Percentiles rank a stretch among this genome's conserved stretches.
These are phyloP conservation scores for Hygrophoropsis aurantiaca DNA, from an alignment of 768 basidiomycete species.

Conservation along the genomic window DNA sequence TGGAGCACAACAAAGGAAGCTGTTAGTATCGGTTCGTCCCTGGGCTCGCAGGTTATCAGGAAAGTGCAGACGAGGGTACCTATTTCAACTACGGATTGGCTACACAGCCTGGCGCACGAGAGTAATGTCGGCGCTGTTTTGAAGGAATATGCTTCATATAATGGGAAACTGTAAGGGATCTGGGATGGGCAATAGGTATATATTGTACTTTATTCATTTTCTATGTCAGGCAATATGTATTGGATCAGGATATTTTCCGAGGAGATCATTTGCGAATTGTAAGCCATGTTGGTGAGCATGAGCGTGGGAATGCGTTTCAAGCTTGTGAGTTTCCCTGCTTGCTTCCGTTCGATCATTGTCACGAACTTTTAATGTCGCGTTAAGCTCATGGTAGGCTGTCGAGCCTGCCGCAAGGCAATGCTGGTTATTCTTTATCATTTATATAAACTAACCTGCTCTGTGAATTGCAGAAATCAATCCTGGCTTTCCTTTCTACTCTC, in stretches of 20 bases:
- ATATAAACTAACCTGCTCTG: too few species aligned
- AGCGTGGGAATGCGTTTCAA: neutral
- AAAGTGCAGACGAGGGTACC: conserved; percentile 12
- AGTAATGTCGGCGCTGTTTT: conserved; percentile 22
- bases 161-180: neutral
- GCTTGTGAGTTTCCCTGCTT: neutral
- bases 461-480: neutral
- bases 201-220: too few species aligned
- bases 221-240: too few species aligned
- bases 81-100: conserved; percentile 19
- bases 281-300: too few species aligned
- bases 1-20: conserved; percentile 20
- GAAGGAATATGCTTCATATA: conserved; percentile 13
- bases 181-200: too few species aligned
- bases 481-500: neutral
- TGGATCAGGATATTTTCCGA: too few species aligned
- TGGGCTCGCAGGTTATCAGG: conserved; percentile 21
- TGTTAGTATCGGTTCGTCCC: conserved; percentile 8
- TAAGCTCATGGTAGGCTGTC: too few species aligned
- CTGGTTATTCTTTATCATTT: too few species aligned
- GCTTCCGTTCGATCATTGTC: too few species aligned
- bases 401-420: too few species aligned
- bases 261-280: too few species aligned
- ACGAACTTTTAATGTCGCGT: too few species aligned
- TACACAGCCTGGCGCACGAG: conserved; percentile 22